Evolutionary conservation across 805 yeast species (phyloP).

Genomic region (Nakazawaea laoshanensis): DNA sequence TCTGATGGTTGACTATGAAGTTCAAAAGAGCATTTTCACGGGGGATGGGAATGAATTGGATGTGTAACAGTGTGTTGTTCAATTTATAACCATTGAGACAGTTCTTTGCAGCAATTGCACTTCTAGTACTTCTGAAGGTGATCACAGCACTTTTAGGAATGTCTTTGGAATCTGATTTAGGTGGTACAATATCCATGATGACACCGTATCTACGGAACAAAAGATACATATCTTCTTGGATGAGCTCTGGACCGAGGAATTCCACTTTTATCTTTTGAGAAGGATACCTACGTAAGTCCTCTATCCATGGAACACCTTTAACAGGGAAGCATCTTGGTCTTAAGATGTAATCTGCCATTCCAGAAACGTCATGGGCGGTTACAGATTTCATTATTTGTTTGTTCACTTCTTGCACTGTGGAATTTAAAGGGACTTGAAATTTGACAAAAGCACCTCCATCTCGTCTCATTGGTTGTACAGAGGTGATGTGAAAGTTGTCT

Average conservation of each 20-base stretch:
- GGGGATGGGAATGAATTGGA: constrained; percentile 57
- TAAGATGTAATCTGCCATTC: constrained; percentile 30
- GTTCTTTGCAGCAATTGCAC: constrained; percentile 82
- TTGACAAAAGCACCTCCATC: constrained; percentile 95
- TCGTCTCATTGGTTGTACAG: constrained; percentile 60
- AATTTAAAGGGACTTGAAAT: constrained; percentile 49
- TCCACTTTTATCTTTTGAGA: constrained; percentile 51
- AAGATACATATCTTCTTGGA: constrained; percentile 72
- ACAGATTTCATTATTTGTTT: constrained; percentile 32
- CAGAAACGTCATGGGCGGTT: constrained; percentile 18
- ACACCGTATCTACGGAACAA: constrained; percentile 83
- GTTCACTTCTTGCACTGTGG: constrained; percentile 44
- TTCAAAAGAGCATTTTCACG: constrained; percentile 45
- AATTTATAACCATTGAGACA: constrained; percentile 77
- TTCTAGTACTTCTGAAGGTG: constrained; percentile 44
- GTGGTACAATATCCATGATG: constrained; percentile 64
- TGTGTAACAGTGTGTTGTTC: constrained; percentile 59
- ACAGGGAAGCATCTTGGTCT: constrained; percentile 61
- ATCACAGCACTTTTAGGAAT: constrained; percentile 45
- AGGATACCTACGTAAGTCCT: constrained; percentile 78
- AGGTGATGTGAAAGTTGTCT: constrained; percentile 33
- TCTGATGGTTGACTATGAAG: constrained; percentile 65
- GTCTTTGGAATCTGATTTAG: constrained; percentile 36
- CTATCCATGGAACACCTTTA: constrained; percentile 93
- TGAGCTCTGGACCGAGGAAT: constrained; percentile 69